phyloP scores from a whole-genome alignment of 2,329 filamentous ascomycete genomes.

The Phialophora verrucosa region DNA sequence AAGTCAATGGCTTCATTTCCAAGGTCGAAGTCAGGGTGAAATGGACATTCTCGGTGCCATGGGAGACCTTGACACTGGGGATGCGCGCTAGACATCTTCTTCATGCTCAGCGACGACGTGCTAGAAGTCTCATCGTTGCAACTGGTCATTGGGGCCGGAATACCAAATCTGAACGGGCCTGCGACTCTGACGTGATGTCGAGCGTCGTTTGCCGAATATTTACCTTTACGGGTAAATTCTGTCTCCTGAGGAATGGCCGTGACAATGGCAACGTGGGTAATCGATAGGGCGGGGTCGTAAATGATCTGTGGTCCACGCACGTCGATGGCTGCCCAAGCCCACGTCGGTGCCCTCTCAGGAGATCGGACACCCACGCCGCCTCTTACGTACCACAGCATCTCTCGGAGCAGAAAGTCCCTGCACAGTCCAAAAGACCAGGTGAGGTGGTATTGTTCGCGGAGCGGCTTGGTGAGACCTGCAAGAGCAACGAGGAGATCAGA shows the following conservation, averaged over 20 bases:
- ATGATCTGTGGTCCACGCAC: slow-evolving; percentile 2
- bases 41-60: slow-evolving; percentile 2
- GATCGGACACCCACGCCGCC: background rate
- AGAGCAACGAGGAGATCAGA: slow-evolving; percentile 3
- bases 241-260: background rate
- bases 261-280: background rate
- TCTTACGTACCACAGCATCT: slow-evolving; percentile 6
- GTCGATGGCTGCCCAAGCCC: slow-evolving; percentile 8
- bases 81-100: background rate
- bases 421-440: slow-evolving; percentile 9
- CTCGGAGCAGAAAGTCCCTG: slow-evolving; percentile 4
- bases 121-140: background rate
- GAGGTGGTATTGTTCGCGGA: background rate
- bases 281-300: background rate
- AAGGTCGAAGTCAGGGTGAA: slow-evolving; percentile 1
- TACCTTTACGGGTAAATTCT: background rate
- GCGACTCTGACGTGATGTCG: background rate
- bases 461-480: background rate
- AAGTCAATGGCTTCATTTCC: background rate
- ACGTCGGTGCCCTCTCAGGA: background rate
- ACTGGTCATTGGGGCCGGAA: background rate
- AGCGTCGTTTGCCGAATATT: background rate
- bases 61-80: background rate
- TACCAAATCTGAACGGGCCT: background rate
- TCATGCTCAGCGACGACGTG: background rate